A percentile compares a stretch with the other conserved stretches of the same genome.
phyloP scores from a whole-genome alignment of 352 stramenopile species.

The Pythium guiyangense region DNA sequence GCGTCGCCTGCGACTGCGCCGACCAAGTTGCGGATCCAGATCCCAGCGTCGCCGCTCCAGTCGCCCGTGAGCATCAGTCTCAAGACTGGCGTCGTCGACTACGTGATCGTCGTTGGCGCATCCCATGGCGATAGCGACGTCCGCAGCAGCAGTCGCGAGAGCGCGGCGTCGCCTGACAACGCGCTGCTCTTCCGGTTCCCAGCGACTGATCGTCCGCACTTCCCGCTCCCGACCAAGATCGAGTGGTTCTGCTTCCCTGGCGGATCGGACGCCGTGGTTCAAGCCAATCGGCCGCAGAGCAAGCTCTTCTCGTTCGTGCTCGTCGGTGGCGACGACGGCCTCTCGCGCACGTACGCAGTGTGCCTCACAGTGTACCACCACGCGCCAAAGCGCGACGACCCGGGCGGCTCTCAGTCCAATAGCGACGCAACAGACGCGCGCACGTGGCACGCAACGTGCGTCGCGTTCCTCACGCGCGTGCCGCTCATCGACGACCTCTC shows the following conservation, averaged over 20 bases:
- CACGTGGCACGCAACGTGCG: slow-evolving; percentile 58
- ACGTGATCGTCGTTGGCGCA: slow-evolving; percentile 64
- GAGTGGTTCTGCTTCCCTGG: slow-evolving; percentile 87
- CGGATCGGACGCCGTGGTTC: slow-evolving; percentile 52
- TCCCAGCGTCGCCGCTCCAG: slow-evolving; percentile 5
- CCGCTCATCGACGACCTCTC: slow-evolving; percentile 54
- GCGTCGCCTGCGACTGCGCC: slow-evolving; percentile 25
- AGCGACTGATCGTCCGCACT: slow-evolving; percentile 38
- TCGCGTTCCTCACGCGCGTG: slow-evolving; percentile 68
- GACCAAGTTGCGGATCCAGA: slow-evolving; percentile 8
- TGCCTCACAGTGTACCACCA: slow-evolving; percentile 73
- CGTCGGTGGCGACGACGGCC: slow-evolving; percentile 65
- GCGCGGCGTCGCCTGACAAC: slow-evolving; percentile 30
- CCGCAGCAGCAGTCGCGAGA: background rate
- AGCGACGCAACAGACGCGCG: slow-evolving; percentile 12
- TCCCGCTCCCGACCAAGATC: slow-evolving; percentile 80
- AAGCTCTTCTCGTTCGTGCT: slow-evolving; percentile 81
- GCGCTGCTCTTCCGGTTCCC: slow-evolving; percentile 64
- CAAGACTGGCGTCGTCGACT: slow-evolving; percentile 68
- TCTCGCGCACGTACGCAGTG: slow-evolving; percentile 65
- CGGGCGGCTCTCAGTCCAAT: too few species aligned
- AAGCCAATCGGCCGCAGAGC: slow-evolving; percentile 34
- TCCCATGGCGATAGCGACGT: slow-evolving; percentile 1
- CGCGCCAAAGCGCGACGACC: slow-evolving; percentile 4
- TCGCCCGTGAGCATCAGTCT: slow-evolving; percentile 27